Evolutionary conservation across 2,329 filamentous ascomycete species (phyloP).

Genomic region (Claviceps sp.): DNA sequence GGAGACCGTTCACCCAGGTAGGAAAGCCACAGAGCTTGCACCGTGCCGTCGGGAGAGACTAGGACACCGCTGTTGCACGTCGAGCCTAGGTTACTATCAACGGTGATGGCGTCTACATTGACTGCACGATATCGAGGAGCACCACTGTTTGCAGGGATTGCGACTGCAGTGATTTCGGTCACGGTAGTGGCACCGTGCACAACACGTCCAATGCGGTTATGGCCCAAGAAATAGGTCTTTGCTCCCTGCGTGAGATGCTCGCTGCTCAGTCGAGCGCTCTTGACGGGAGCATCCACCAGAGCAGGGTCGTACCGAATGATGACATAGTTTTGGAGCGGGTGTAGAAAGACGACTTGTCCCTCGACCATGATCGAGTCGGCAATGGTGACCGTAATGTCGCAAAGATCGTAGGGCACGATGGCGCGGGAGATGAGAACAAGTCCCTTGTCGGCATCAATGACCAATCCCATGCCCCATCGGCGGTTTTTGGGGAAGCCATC

Average conservation of each 20-base stretch:
- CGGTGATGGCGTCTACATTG: conserved; percentile 92
- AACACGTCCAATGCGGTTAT: conserved; percentile 88
- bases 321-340: conserved; percentile 92
- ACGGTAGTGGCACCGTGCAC: conserved; percentile 90
- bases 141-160: conserved; percentile 84
- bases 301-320: conserved; percentile 89
- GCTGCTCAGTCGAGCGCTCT: conserved; percentile 71
- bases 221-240: conserved; percentile 93
- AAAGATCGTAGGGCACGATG: conserved; percentile 90
- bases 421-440: conserved; percentile 88
- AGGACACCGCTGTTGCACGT: conserved; percentile 93
- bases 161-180: conserved; percentile 93
- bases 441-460: conserved; percentile 95
- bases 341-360: conserved; percentile 88
- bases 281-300: conserved; percentile 85
- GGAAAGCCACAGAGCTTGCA: conserved; percentile 91
- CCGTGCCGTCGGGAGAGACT: conserved; percentile 75
- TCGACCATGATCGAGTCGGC: conserved; percentile 92
- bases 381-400: conserved; percentile 91
- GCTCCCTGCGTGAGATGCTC: conserved; percentile 83
- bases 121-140: conserved; percentile 89
- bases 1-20: conserved; percentile 83
- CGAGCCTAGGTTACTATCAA: conserved; percentile 81
- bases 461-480: conserved; percentile 88
- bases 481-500: conserved; percentile 94